Conservation (phyloP, 139 green algal genomes). For the Chlamydomonas eustigma region DNA sequence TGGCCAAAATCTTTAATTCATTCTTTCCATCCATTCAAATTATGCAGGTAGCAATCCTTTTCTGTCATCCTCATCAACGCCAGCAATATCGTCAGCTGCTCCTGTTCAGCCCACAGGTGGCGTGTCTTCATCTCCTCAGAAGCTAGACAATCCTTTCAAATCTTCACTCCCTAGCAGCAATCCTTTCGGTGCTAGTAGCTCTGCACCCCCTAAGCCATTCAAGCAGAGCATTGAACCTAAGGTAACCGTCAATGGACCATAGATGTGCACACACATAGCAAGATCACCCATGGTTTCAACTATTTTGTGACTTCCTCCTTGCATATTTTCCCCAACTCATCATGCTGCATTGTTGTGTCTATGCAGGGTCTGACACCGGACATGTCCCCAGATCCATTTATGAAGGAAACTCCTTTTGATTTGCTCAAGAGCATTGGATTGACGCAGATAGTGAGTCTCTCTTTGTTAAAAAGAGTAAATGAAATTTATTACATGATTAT, state of each 20-base stretch:
- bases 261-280: too few relatives aligned
- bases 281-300: too few relatives aligned
- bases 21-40: too few relatives aligned
- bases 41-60: background rate
- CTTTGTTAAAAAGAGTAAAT: background rate
- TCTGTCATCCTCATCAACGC: background rate
- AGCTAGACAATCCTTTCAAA: slow-evolving; percentile 15
- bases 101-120: too few relatives aligned
- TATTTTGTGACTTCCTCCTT: too few relatives aligned
- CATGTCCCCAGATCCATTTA: slow-evolving; percentile 59
- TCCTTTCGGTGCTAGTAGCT: slow-evolving; percentile 5
- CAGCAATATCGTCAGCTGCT: background rate
- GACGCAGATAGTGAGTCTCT: slow-evolving; percentile 61
- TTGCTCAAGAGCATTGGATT: slow-evolving; percentile 59
- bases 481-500: too few relatives aligned
- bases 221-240: slow-evolving; percentile 44
- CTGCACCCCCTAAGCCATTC: slow-evolving; percentile 38
- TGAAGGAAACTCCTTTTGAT: slow-evolving; percentile 44
- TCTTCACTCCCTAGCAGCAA: background rate
- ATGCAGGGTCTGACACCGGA: slow-evolving; percentile 48
- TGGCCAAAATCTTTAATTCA: too few relatives aligned
- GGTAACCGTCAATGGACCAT: too few relatives aligned
- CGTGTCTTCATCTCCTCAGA: too few relatives aligned
- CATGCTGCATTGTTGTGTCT: background rate
- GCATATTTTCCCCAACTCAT: too few relatives aligned